These are phyloP conservation scores for Falciphora oryzae DNA, from an alignment of 2,329 filamentous ascomycete genomes.

Conservation along the genomic window DNA sequence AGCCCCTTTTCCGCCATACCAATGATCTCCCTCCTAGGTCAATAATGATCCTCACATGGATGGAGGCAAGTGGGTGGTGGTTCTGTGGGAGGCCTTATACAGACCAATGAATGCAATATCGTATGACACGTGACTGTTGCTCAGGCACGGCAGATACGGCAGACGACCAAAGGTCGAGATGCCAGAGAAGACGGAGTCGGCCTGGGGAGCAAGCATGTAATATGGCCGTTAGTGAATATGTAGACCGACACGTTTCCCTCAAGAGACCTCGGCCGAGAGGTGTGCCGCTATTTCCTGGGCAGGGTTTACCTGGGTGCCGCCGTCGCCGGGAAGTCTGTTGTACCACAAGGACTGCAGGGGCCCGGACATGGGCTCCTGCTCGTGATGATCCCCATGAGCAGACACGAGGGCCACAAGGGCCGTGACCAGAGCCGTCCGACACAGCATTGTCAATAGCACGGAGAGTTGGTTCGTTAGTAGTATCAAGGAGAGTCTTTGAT, in stretches of 20 bases:
- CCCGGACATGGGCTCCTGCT: constrained; percentile 57
- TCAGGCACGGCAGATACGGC: constrained; percentile 70
- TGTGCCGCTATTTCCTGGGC: neutral
- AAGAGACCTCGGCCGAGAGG: constrained; percentile 4
- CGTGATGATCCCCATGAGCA: constrained; percentile 54
- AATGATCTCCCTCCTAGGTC: neutral
- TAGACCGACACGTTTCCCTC: neutral
- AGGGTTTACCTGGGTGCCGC: constrained; percentile 65
- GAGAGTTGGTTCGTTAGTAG: neutral
- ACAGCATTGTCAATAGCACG: constrained; percentile 11
- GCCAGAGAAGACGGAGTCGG: constrained; percentile 82
- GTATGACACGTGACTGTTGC: constrained; percentile 63
- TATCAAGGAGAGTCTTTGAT: neutral
- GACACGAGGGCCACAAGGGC: constrained; percentile 43
- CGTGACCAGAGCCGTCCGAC: constrained; percentile 22
- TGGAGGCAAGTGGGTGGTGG: neutral
- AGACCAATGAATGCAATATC: constrained; percentile 81
- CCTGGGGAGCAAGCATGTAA: constrained; percentile 38
- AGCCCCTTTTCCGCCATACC: constrained; percentile 46
- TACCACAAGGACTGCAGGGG: constrained; percentile 77
- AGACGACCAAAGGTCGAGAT: constrained; percentile 81
- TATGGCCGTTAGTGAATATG: constrained; percentile 5
- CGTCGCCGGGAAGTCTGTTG: constrained; percentile 74
- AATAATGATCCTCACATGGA: neutral
- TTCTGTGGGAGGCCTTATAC: constrained; percentile 15